These are phyloP conservation scores for Ogataea parapolymorpha DNA, from an alignment of 805 yeast species.

Conservation along the genomic window DNA sequence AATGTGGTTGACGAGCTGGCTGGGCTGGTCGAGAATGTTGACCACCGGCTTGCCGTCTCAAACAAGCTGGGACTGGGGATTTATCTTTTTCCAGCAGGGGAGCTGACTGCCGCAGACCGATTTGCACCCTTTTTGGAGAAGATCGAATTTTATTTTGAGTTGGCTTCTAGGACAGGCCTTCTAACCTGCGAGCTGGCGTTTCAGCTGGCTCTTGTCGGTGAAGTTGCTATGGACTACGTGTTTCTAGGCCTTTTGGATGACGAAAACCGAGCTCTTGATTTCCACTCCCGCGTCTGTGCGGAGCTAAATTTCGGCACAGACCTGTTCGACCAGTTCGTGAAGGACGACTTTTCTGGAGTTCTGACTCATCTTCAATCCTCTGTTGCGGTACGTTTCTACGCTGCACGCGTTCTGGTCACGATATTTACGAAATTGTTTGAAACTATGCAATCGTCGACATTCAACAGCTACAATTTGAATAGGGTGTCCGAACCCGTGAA, in stretches of 20 bases:
- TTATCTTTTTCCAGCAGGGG: slow-evolving; percentile 6
- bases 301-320: background rate
- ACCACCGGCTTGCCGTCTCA: slow-evolving; percentile 15
- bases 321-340: background rate
- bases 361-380: background rate
- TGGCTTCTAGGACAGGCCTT: slow-evolving; percentile 2
- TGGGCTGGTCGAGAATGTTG: slow-evolving; percentile 10
- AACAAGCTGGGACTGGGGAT: slow-evolving; percentile 25
- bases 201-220: slow-evolving; percentile 5
- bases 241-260: slow-evolving; percentile 1
- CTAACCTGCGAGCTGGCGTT: slow-evolving; percentile 16
- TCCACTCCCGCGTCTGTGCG: background rate
- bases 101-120: background rate
- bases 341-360: background rate
- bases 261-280: background rate
- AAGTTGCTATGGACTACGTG: slow-evolving; percentile 2
- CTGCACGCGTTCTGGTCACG: background rate
- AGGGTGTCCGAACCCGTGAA: slow-evolving; percentile 34
- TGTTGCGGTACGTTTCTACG: slow-evolving; percentile 3
- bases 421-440: slow-evolving; percentile 23
- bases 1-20: slow-evolving; percentile 3
- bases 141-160: slow-evolving; percentile 3
- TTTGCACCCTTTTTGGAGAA: slow-evolving; percentile 1
- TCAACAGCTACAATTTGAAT: slow-evolving; percentile 30
- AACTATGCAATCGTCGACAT: slow-evolving; percentile 13